Evolutionary conservation across 208 protist genomes (phyloP).

Genomic region (Leishmania aethiopica): DNA sequence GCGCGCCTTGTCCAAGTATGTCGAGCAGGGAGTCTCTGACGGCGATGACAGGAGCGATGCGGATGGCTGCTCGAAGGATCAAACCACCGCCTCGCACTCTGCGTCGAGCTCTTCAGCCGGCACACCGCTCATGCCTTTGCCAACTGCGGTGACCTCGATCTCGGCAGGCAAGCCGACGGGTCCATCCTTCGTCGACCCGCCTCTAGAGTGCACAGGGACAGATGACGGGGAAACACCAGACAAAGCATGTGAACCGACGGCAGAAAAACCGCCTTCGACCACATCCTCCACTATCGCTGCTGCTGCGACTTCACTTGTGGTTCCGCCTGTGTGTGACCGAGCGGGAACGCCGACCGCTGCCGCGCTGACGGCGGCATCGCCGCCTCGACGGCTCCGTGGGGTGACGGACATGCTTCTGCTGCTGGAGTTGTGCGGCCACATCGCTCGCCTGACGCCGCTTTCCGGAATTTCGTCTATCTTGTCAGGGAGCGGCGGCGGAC

Average conservation of each 20-base stretch:
- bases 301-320: background rate
- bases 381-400: conserved; percentile 12
- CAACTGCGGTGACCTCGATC: background rate
- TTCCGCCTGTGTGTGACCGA: background rate
- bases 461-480: conserved; percentile 16
- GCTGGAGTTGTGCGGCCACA: conserved; percentile 32
- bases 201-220: background rate
- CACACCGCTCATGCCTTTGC: conserved; percentile 24
- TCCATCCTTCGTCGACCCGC: conserved; percentile 6
- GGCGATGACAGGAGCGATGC: background rate
- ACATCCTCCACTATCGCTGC: background rate
- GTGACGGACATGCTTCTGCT: conserved; percentile 30
- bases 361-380: background rate
- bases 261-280: background rate
- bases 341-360: background rate
- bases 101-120: conserved; percentile 3
- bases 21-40: conserved; percentile 33
- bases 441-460: conserved; percentile 30
- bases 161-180: background rate
- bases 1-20: conserved; percentile 61
- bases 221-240: conserved; percentile 4
- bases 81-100: conserved; percentile 5
- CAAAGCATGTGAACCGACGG: background rate
- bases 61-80: background rate
- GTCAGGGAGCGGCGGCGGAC: background rate